Base-by-base conservation (phyloP, 306 rosid genomes). In the Macrotyloma uniflorum region DNA sequence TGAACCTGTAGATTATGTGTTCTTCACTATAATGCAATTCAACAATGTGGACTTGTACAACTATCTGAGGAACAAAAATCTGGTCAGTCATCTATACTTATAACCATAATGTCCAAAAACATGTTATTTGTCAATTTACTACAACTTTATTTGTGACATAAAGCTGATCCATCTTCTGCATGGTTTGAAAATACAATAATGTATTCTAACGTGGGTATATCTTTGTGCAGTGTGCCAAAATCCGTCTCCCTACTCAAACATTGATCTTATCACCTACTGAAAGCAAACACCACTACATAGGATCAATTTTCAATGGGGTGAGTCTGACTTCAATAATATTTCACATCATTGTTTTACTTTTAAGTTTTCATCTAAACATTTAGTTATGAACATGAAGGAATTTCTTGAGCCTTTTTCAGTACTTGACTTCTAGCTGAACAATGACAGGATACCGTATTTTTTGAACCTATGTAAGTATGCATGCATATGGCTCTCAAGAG, bases 141-240 rank as follows among this genome's bases (percentile, higher is more conserved):
- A 24, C 35, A 55, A 16, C 14, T 53, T 55, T 55, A 23, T 55
- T 55, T 55, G 5, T 6, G 0, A 23, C 18, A 13, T 26, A 26
- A 58, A 58, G 19, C 13, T 33, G 19, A 24, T 58, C 19, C 38
- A 26, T 58, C 15, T 26, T 13, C 36, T 26, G 4, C 36, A 26
- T 5, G 19, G 10, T 30, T 28, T 61, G 22, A 15, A 61, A 30
- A 15, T 61, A 15, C 42, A 61, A 61, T 16, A 30, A 61, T 58
- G 19, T 26, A 22, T 26, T 58, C 5, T 61, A 20, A 62, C 16
- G 22, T 8, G 0, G 33, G 4, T n/a, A 16, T 30, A 30, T 62
- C 13, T 32, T n/a, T 8, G 46, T 79, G 74, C 74, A 84, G 88
- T 46, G 80, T 67, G 72, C 66, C 0, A 67, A 49, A 61, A 20